Evolutionary conservation across 495 filamentous ascomycete species (phyloP), one percentile per base, ranked within the genome.

Genomic region (Penicillium paxilli): DNA sequence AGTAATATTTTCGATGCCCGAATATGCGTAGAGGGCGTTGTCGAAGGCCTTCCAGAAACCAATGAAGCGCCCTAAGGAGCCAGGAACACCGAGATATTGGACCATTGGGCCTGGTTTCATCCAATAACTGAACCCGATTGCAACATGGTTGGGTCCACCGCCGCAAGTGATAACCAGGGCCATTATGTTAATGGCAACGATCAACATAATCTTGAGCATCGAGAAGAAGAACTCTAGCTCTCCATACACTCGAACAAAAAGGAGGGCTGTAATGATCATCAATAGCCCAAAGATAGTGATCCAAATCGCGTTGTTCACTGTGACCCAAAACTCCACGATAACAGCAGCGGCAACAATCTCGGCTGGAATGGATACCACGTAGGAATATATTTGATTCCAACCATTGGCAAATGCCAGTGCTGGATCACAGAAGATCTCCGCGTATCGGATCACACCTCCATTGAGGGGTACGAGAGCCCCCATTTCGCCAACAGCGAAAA

Each of bases 1-100:
- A 3, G 77, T 74, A 25, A 81, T 72, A 21, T 69, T 74, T 51
- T 80, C 77, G 33, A 83, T 72, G 11, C 81, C 81, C 1, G 80
- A 77, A 50, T 81, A 85, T 2, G 74, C 73, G 62, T 82, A 85
- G 7, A 82, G 77, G 11, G 80, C 81, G 25, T 75, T 80, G 16
- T 69, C 77, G 62, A 83, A 76, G 9, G 80, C 74, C 16, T 68
- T 69, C 79, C 80, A 83, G 56, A 80, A 84, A 2, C 81, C 81
- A 5, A 84, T 63, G 40, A 66, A 63, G 10, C 51, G 50, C 1
- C 63, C 63, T 4, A 63, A 46, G 0, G 57, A 53, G 2, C 63
- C 63, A 3, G 24, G 26, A 5, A 60, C 37, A 1, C 48, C 54
- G 9, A 66, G 35, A 21, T 66, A 63, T 26, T 66, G 63, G 7